Evolutionary conservation across 1,139 yeast species (phyloP).

Genomic region (Lodderomyces orthopsilosis): DNA sequence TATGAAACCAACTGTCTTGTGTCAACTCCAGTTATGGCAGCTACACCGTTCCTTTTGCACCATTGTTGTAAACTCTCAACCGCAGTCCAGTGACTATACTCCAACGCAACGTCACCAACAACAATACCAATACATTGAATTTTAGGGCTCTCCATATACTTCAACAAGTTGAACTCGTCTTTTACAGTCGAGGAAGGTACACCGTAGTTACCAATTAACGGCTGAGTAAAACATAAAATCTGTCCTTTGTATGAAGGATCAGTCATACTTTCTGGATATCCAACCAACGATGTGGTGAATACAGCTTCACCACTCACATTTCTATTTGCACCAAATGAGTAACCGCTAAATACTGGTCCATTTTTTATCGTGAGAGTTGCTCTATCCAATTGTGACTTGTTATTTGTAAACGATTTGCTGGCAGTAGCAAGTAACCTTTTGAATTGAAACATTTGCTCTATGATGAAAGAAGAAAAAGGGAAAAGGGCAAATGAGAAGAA

Average conservation of each 20-base stretch:
- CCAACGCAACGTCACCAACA: slow-evolving; percentile 91
- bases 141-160: slow-evolving; percentile 86
- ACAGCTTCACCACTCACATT: slow-evolving; percentile 96
- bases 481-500: slow-evolving; percentile 2
- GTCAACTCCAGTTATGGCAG: slow-evolving; percentile 96
- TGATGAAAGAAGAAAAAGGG: neutral
- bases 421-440: slow-evolving; percentile 38
- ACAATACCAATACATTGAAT: slow-evolving; percentile 95
- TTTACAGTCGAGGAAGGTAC: slow-evolving; percentile 82
- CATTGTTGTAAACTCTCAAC: slow-evolving; percentile 92
- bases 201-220: slow-evolving; percentile 96
- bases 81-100: slow-evolving; percentile 98
- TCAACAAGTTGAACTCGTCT: slow-evolving; percentile 81
- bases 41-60: slow-evolving; percentile 96
- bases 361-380: slow-evolving; percentile 90
- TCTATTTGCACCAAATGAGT: slow-evolving; percentile 91
- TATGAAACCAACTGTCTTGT: slow-evolving; percentile 91
- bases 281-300: slow-evolving; percentile 94
- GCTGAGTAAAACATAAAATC: slow-evolving; percentile 94
- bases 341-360: slow-evolving; percentile 92
- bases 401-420: slow-evolving; percentile 28
- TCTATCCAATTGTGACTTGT: slow-evolving; percentile 56
- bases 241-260: slow-evolving; percentile 97
- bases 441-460: slow-evolving; percentile 2
- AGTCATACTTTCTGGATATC: slow-evolving; percentile 98